Conservation (phyloP, 257 asterid species). For the Nicotiana tabacum region DNA sequence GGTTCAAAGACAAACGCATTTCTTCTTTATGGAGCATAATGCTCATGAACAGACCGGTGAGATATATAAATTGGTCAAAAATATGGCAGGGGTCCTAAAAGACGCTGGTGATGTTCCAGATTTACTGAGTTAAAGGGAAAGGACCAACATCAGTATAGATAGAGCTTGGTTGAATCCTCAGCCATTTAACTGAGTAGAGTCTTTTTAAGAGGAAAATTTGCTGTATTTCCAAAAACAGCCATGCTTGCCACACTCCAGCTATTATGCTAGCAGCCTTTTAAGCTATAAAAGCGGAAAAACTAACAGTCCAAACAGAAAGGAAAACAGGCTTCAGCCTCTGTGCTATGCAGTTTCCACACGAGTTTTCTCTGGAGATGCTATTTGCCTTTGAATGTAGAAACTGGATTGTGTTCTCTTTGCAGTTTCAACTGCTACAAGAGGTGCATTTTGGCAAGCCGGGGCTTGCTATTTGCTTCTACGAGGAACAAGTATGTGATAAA, state of each 20-base stretch:
- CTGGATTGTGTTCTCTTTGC: background rate
- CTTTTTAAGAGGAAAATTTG: background rate
- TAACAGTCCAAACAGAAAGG: background rate
- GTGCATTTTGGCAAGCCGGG: background rate
- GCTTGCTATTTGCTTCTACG: conserved; percentile 5
- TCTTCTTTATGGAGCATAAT: conserved; percentile 85
- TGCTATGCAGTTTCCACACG: background rate
- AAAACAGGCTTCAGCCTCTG: background rate
- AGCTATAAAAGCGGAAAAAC: background rate
- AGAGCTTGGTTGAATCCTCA: conserved; percentile 8
- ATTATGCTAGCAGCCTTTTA: background rate
- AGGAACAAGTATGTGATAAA: background rate
- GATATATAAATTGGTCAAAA: conserved; percentile 44
- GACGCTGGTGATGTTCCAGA: conserved; percentile 48
- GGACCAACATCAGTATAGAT: background rate
- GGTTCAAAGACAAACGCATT: conserved; percentile 61
- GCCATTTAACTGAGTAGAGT: background rate
- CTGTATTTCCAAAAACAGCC: background rate
- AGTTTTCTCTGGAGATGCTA: background rate
- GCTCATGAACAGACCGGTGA: conserved; percentile 56
- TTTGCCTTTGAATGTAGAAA: background rate
- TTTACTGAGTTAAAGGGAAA: conserved; percentile 28
- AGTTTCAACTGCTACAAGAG: background rate
- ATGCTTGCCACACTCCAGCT: background rate
- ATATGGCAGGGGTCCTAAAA: conserved; percentile 44